Base-by-base conservation (phyloP, 495 filamentous ascomycete species). In the Penicillium antarcticum region DNA sequence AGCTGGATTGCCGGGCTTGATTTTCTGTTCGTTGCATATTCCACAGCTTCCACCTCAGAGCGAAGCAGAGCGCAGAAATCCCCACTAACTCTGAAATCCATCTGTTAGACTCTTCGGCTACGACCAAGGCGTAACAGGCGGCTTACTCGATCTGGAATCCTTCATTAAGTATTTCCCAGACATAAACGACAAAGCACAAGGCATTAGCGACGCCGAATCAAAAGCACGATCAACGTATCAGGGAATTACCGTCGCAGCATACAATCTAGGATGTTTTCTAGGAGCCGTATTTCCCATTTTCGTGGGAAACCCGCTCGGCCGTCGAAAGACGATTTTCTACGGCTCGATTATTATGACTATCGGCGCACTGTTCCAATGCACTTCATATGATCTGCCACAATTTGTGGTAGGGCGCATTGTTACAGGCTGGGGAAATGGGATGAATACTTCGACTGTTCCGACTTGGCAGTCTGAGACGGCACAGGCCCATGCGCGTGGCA, bases 201-300 rank as follows among this genome's bases (percentile, higher is more conserved):
- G 21, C 4, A 23, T 23, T 5, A 23, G 21, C 21, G 21, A 23
- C 1, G 21, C 21, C 21, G 21, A 23, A 23, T 23, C 21, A 23
- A 23, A 23, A 23, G 21, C 21, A 23, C 21, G 21, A 23, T 23
- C 21, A 23, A 23, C 21, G 6, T 23, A 58, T 51, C 48, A 83
- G 69, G 79, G 79, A 11, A 72, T 68, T 72, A 72, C 83, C 1
- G 83, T 80, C 10, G 79, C 83, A 1, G 73, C 78, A 10, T 91
- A 89, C 73, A 87, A 89, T 58, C 54, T 89, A n/a, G 87, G 88
- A 12, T 91, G 86, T 65, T 89, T 91, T 66, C 58, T 83, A 44
- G 87, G 88, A 13, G 82, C 87, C 4, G 72, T 89, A 43, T 60
- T 83, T 39, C 82, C 79, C 9, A 86, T 91, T 53, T 87, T 83